phyloP scores from a whole-genome alignment of 371 early-diverging fungal species.

The Mortierella sp. region DNA sequence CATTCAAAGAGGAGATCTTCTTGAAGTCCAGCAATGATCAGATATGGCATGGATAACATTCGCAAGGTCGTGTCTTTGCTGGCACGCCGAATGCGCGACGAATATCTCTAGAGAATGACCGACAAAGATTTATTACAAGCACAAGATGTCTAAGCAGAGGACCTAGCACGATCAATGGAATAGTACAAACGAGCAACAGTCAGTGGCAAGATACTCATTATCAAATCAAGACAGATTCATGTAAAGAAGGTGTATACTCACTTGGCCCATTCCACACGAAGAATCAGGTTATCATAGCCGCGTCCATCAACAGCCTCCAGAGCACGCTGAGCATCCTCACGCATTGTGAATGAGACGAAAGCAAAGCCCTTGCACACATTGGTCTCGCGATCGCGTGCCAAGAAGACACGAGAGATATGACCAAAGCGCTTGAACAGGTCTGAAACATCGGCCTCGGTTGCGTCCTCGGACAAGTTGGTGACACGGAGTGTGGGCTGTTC shows the following conservation, averaged over 20 bases:
- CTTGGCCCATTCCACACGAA: slow-evolving; percentile 90
- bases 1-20: no score
- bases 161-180: slow-evolving; percentile 18
- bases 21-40: no score
- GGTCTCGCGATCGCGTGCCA: slow-evolving; percentile 90
- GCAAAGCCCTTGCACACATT: slow-evolving; percentile 95
- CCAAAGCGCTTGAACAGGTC: slow-evolving; percentile 92
- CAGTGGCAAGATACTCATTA: background rate
- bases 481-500: slow-evolving; percentile 86
- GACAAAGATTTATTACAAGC: slow-evolving; percentile 21
- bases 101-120: slow-evolving; percentile 2
- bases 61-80: no score
- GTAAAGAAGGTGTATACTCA: slow-evolving; percentile 11
- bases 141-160: slow-evolving; percentile 35
- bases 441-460: slow-evolving; percentile 87
- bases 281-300: slow-evolving; percentile 95
- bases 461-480: slow-evolving; percentile 95
- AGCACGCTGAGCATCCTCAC: slow-evolving; percentile 86
- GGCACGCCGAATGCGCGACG: no score
- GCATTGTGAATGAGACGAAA: slow-evolving; percentile 88
- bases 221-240: background rate
- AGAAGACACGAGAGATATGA: slow-evolving; percentile 78
- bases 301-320: slow-evolving; percentile 89
- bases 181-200: background rate
- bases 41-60: no score